Evolutionary conservation across 2,329 filamentous ascomycete genomes (phyloP).

Genomic region (Camillea tinctor): DNA sequence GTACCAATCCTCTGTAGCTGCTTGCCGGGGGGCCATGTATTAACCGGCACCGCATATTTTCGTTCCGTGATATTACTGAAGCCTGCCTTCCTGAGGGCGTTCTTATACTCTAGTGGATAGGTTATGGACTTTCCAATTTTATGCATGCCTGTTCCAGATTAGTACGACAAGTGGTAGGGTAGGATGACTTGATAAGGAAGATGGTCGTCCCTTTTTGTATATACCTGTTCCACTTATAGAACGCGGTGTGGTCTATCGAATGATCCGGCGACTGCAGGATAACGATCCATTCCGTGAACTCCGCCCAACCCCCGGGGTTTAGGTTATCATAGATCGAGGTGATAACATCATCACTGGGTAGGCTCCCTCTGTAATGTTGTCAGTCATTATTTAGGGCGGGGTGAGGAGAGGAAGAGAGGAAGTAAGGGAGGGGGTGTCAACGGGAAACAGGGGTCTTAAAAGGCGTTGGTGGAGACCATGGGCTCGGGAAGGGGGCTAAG

Average conservation of each 20-base stretch:
- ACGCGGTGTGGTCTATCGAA: conserved; percentile 29
- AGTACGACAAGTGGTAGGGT: background rate
- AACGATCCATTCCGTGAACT: conserved; percentile 36
- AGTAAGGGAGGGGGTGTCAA: too few species aligned
- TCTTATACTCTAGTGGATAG: conserved; percentile 26
- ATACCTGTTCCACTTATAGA: conserved; percentile 31
- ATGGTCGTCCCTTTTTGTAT: conserved; percentile 16
- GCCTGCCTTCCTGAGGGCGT: conserved; percentile 17
- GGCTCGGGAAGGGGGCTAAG: background rate
- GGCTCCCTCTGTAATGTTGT: conserved; percentile 1
- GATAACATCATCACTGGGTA: conserved; percentile 25
- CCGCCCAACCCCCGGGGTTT: conserved; percentile 33
- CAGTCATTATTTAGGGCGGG: background rate
- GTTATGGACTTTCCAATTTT: conserved; percentile 30
- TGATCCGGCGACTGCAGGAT: conserved; percentile 32
- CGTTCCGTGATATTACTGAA: conserved; percentile 19
- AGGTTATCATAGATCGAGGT: conserved; percentile 32
- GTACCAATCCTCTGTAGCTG: conserved; percentile 27
- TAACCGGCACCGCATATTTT: conserved; percentile 26
- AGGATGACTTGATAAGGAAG: conserved; percentile 1
- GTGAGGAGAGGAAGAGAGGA: background rate
- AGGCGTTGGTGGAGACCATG: background rate
- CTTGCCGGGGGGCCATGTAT: conserved; percentile 31
- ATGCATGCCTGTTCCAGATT: conserved; percentile 20
- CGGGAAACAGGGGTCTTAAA: too few species aligned